Evolutionary conservation across 306 rosid species (phyloP), one percentile per base, ranked within the genome.

Genomic region (Fragaria vesca): DNA sequence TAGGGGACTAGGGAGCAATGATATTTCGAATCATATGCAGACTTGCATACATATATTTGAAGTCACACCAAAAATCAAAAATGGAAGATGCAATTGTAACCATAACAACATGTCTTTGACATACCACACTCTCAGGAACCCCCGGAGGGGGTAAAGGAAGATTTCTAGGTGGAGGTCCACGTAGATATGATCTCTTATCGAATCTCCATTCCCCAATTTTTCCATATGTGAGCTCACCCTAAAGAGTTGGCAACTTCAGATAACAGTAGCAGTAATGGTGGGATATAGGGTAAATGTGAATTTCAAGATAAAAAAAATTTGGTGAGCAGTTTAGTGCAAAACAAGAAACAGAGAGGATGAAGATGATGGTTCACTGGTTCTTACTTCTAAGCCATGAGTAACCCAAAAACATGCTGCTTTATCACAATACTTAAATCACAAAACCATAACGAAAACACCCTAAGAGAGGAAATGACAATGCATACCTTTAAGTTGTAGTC

Each of bases 121-220:
- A 80, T 96, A 96, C 99, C 99, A 96, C 99, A 66, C 98, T 96
- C 90, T 91, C 97, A 58, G 99, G 99, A 79, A 91, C 99, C 40
- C 98, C 98, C 0, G 91, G 91, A 66, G 99, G 99, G 71, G 99
- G 98, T 82, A 96, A 81, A 72, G 98, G 48, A 65, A 93, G 81
- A 83, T 96, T 91, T 80, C 71, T 88, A 1, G 99, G 99, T 1
- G 88, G 91, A 60, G 99, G 97, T 77, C 97, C 97, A 75, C 86
- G 86, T 42, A 93, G 86, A 86, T 88, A 86, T 16, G 97, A 91
- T 73, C 98, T 90, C 85, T 96, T 96, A 90, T 96, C 99, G 58
- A 96, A 96, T 86, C 99, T 80, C 98, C 99, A 96, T 83, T 93
- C 98, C 30, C 98, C 99, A 51, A 91, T 76, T 86, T 85, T 90